Base-by-base conservation (phyloP, 2,329 filamentous ascomycete genomes). In the Fusarium acutatum region DNA sequence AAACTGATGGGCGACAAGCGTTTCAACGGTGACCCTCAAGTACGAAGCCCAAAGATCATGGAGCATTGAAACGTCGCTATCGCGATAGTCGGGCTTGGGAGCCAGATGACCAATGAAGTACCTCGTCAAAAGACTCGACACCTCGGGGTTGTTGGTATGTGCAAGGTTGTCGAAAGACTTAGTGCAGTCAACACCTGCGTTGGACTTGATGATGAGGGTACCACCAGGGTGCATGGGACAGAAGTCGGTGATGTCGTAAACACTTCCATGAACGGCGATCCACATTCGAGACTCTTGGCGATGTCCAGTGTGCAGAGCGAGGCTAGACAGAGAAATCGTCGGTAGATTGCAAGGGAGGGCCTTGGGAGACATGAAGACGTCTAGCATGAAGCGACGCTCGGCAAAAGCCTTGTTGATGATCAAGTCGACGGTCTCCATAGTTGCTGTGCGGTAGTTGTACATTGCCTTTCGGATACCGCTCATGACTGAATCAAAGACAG, bases 351-450 rank as follows among this genome's bases (percentile, higher is more conserved):
- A 87, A 0, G 86, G 84, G 4, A 88, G 82, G 1, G 87, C 84
- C 64, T 85, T 86, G 4, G 87, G 87, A 3, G 86, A 86, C 87
- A 88, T 88, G 77, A 89, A 89, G 44, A 89, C 86, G 65, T 89
- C 87, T 0, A 88, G 78, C 87, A 89, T 89, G 74, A 89, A 87
- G 11, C 87, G 82, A 2, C 87, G 82, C 77, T 89, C 87, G 0
- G 87, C 87, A 64, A 89, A 88, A 0, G 87, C 87, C 30, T 84
- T 85, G 71, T 86, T 84, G 57, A 88, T 77, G 56, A 89, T 84
- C 37, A 83, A 77, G 60, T 89, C 87, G 1, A 86, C 84, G 0
- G 84, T 84, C 38, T 87, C 85, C 81, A 87, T 86, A 0, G 85
- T 88, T 5, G 86, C 83, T 6, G 85, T 86, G 44, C 86, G 83